Evolutionary conservation across 2,329 filamentous ascomycete species (phyloP), one percentile per base, ranked within the genome.

Genomic region (Huntiella abstrusa): DNA sequence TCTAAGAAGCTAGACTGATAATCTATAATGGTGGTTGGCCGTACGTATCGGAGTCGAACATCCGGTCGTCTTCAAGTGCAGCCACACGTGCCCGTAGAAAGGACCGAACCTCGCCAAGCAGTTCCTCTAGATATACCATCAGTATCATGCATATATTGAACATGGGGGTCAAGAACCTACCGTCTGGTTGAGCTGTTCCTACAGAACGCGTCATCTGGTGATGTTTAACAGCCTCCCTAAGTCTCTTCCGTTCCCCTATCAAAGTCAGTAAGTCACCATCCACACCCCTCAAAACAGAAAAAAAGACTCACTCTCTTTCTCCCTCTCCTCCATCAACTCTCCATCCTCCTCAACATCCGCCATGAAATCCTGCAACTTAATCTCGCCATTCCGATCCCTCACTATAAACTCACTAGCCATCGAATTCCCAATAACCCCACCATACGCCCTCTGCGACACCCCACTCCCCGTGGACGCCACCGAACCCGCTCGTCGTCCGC

Each of bases 61-160:
- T 92, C 86, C 86, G 94, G 56, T 94, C 86, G 43, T 91, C 82
- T 16, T 82, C 72, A 43, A 93, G 63, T 11, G 78, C 75, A 12
- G 74, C 71, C 2, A 86, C 80, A 58, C 85, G 84, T 49, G 74
- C 74, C 53, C 75, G 69, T 46, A 92, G 64, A 58, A 79, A 86
- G 33, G 75, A 71, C 52, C 75, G 73, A 41, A 86, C 71, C 16
- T 75, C 70, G 52, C 80, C 75, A 19, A 85, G 65, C 3, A 87
- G 68, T 59, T 86, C 82, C 77, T 49, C 16, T 35, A 46, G 16
- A 1, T 33, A 40, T n/a, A 37, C 36, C 13, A n/a, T 16, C 4
- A 13, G 37, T 34, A 34, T 40, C 17, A 10, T 33, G 10, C 22
- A 28, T 40, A 12, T 19, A 41, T 5, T 42, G 5, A 34, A 36